These are phyloP conservation scores for Rhodotorula toruloides DNA, from an alignment of 768 basidiomycete genomes.

Conservation along the genomic window DNA sequence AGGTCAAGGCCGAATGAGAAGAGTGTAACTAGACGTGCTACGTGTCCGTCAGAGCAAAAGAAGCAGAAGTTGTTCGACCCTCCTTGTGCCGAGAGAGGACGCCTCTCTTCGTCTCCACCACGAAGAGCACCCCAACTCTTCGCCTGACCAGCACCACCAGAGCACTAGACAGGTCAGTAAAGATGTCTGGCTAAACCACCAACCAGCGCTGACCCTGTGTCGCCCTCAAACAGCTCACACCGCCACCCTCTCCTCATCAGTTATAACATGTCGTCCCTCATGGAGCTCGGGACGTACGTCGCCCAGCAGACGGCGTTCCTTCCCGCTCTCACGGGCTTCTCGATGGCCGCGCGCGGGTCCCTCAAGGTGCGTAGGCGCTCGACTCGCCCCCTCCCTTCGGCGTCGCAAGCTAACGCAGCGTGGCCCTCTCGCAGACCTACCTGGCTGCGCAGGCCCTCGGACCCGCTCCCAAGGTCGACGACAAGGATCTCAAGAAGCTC, in stretches of 20 bases:
- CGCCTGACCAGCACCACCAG: background rate
- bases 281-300: conserved; percentile 1
- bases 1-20: background rate
- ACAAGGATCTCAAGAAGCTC: conserved; percentile 3
- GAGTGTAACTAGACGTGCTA: background rate
- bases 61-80: no score
- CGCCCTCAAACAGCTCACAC: background rate
- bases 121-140: no score
- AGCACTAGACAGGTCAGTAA: no score
- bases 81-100: background rate
- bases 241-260: background rate
- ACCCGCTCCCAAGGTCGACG: conserved; percentile 5
- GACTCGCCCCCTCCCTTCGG: background rate
- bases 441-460: conserved; percentile 4
- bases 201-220: background rate
- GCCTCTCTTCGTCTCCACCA: no score
- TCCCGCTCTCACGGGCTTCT: conserved; percentile 6
- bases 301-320: background rate
- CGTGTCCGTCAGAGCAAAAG: no score
- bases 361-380: conserved; percentile 14
- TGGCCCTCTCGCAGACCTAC: background rate
- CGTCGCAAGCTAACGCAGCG: background rate
- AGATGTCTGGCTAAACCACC: accelerated
- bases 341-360: conserved; percentile 1
- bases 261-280: background rate